Conservation (phyloP, 75 land plant species). For the Isoetes taiwanensis region DNA sequence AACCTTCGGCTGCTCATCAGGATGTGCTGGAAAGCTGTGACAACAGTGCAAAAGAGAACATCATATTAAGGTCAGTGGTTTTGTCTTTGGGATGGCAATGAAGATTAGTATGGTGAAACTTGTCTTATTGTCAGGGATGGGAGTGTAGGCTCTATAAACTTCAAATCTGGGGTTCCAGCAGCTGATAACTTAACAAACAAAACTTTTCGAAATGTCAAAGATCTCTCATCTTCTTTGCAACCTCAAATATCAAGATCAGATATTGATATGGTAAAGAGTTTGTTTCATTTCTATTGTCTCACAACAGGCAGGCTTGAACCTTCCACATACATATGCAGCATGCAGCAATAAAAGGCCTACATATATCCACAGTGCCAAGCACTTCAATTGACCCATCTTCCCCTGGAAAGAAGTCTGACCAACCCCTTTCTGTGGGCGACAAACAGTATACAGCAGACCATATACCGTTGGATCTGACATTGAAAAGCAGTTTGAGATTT, state of each 20-base stretch:
- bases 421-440: slow-evolving; percentile 21
- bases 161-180: not conserved
- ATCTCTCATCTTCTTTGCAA: slow-evolving; percentile 1
- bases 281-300: not conserved
- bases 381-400: too few species aligned
- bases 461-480: slow-evolving; percentile 58
- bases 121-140: too few species aligned
- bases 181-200: too few species aligned
- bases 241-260: slow-evolving; percentile 6
- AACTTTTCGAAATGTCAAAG: slow-evolving; percentile 16
- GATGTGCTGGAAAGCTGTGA: too few species aligned
- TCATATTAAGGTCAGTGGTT: too few species aligned
- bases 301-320: not conserved
- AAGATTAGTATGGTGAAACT: too few species aligned
- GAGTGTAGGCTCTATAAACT: slow-evolving; percentile 6
- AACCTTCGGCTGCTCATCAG: too few species aligned
- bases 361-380: not conserved
- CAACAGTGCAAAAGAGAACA: too few species aligned
- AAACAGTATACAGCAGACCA: slow-evolving; percentile 23
- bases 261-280: slow-evolving; percentile 13
- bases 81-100: too few species aligned
- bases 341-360: not conserved
- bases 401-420: too few species aligned
- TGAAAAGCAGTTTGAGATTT: slow-evolving; percentile 45
- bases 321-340: too few species aligned